These are phyloP conservation scores for Apiotrichum sp. DNA, from an alignment of 1,284 basidiomycete genomes.

Conservation along the genomic window DNA sequence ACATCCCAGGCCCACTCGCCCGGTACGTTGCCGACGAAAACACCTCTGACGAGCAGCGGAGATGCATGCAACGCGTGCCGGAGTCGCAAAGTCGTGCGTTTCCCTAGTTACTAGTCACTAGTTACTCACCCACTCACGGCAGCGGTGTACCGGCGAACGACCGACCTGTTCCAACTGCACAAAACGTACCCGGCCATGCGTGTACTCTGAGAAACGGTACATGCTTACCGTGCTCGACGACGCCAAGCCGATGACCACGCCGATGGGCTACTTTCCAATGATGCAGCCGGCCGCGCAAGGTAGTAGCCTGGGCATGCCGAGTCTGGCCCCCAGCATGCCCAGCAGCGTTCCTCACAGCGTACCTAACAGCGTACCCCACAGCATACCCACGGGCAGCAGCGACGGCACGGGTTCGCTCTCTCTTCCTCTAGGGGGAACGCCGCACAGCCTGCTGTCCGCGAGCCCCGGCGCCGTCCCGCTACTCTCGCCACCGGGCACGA, in stretches of 20 bases:
- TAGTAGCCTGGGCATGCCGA: too few relatives aligned
- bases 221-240: neutral
- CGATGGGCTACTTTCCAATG: too few relatives aligned
- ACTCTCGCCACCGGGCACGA: neutral
- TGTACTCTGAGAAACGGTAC: constrained; percentile 11
- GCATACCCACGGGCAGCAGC: neutral
- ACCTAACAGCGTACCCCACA: neutral
- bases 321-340: too few relatives aligned
- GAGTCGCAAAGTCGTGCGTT: constrained; percentile 1
- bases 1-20: constrained; percentile 1
- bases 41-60: neutral
- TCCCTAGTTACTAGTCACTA: too few relatives aligned
- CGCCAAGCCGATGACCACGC: too few relatives aligned
- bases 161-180: constrained; percentile 16
- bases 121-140: neutral
- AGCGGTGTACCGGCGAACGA: constrained; percentile 19
- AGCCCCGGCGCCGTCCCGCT: neutral
- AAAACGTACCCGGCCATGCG: constrained; percentile 10
- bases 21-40: neutral
- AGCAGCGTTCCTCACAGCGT: neutral
- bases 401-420: too few relatives aligned
- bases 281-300: too few relatives aligned
- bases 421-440: neutral
- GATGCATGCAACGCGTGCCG: constrained; percentile 3
- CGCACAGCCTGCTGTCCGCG: neutral